Percentiles rank a stretch among this genome's conserved stretches.
These are phyloP conservation scores for Chlorokybus atmophyticus DNA, from an alignment of 139 green algal genomes.

Conservation along the genomic window DNA sequence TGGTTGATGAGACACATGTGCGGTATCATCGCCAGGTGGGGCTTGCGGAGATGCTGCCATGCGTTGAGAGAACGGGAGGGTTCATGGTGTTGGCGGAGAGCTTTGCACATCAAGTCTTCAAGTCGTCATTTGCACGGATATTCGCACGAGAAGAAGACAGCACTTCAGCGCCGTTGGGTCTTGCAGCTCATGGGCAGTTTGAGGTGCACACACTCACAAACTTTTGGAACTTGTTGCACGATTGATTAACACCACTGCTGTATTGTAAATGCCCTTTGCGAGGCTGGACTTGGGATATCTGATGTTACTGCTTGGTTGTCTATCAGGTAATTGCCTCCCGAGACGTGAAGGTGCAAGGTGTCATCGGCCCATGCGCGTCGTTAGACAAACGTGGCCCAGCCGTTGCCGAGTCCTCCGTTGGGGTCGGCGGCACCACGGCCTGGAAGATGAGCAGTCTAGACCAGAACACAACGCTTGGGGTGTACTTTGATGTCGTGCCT, in stretches of 20 bases:
- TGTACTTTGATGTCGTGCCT: slow-evolving; percentile 35
- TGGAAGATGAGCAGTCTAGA: slow-evolving; percentile 76
- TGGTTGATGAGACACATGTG: neutral
- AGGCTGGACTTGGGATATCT: neutral
- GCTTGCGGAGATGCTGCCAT: slow-evolving; percentile 86
- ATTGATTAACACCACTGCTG: no score
- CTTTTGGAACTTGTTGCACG: no score
- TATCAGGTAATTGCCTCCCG: slow-evolving; percentile 51
- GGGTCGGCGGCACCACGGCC: slow-evolving; percentile 72
- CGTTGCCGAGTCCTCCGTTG: slow-evolving; percentile 60
- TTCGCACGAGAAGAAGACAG: slow-evolving; percentile 15
- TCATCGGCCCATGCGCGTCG: slow-evolving; percentile 64
- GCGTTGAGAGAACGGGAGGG: slow-evolving; percentile 71
- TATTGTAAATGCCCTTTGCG: no score
- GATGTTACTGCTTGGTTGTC: no score
- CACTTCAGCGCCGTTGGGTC: no score
- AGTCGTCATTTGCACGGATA: slow-evolving; percentile 54
- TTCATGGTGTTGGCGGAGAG: slow-evolving; percentile 75
- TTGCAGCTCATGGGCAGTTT: no score
- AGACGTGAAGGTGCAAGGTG: slow-evolving; percentile 47
- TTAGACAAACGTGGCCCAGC: slow-evolving; percentile 68
- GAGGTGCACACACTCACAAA: no score
- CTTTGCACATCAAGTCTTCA: slow-evolving; percentile 80
- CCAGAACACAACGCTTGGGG: slow-evolving; percentile 47
- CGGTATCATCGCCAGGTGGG: slow-evolving; percentile 53